These are phyloP conservation scores for Penicilliopsis zonata DNA, from an alignment of 495 filamentous ascomycete genomes.

Conservation along the genomic window DNA sequence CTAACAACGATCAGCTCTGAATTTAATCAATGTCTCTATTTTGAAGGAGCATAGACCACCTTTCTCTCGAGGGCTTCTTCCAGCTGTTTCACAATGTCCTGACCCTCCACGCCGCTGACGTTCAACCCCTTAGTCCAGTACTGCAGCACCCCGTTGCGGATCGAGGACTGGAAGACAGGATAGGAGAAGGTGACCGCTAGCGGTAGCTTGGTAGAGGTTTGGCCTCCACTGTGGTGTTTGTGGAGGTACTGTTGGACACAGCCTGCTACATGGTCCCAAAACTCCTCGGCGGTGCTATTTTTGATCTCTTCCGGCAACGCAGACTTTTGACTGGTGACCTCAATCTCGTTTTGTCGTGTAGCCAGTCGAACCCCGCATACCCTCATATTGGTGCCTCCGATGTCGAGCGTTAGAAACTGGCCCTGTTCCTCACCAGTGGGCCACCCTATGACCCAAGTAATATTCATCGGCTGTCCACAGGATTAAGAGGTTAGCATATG, in stretches of 20 bases:
- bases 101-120: slow-evolving; percentile 78
- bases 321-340: slow-evolving; percentile 89
- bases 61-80: slow-evolving; percentile 65
- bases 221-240: slow-evolving; percentile 55
- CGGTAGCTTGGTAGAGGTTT: slow-evolving; percentile 40
- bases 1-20: slow-evolving; percentile 24
- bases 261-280: slow-evolving; percentile 90
- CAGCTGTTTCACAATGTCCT: slow-evolving; percentile 83
- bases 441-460: slow-evolving; percentile 84
- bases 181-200: slow-evolving; percentile 95
- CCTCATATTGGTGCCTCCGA: slow-evolving; percentile 91
- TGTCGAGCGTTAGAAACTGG: slow-evolving; percentile 76
- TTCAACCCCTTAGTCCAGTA: slow-evolving; percentile 97
- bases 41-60: slow-evolving; percentile 38
- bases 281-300: slow-evolving; percentile 62
- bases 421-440: slow-evolving; percentile 80
- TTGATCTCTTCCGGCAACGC: slow-evolving; percentile 81
- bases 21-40: too few relatives aligned
- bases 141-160: slow-evolving; percentile 81
- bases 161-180: slow-evolving; percentile 76
- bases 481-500: too few relatives aligned
- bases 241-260: slow-evolving; percentile 76
- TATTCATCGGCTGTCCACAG: slow-evolving; percentile 87
- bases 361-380: slow-evolving; percentile 82
- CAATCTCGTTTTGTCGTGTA: slow-evolving; percentile 73